phyloP scores from a whole-genome alignment of 352 stramenopile species.

The Phytophthora meadii region DNA sequence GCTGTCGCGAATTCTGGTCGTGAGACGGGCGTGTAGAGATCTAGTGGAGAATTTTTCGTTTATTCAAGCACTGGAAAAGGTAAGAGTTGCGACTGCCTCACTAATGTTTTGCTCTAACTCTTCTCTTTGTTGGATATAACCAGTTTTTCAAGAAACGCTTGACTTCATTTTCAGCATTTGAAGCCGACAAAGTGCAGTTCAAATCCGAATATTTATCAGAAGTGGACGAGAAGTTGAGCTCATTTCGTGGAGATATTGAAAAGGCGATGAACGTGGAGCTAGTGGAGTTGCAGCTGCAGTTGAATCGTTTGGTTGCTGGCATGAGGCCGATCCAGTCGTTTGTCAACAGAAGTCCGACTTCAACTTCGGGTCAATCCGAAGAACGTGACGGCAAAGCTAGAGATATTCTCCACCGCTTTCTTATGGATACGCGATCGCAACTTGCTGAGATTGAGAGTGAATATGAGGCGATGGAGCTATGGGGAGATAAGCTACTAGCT shows the following conservation, averaged over 20 bases:
- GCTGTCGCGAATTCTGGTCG: conserved; percentile 53
- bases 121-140: not conserved
- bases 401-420: conserved; percentile 61
- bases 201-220: conserved; percentile 41
- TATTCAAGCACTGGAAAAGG: conserved; percentile 53
- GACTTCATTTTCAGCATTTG: conserved; percentile 50
- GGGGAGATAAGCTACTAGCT: conserved; percentile 64
- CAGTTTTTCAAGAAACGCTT: conserved; percentile 59
- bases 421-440: conserved; percentile 42
- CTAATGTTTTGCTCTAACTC: not conserved
- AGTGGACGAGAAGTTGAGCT: conserved; percentile 60
- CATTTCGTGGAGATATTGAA: conserved; percentile 64
- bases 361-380: conserved; percentile 19
- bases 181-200: conserved; percentile 40
- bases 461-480: conserved; percentile 67
- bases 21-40: conserved; percentile 72
- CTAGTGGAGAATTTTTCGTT: conserved; percentile 79
- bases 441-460: conserved; percentile 64
- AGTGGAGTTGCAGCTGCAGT: conserved; percentile 68
- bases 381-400: conserved; percentile 47
- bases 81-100: conserved; percentile 9
- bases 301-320: conserved; percentile 62
- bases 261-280: conserved; percentile 61
- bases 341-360: conserved; percentile 42
- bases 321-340: conserved; percentile 57